Conservation (phyloP, 164 flowering plant genomes). For the Litsea cubeba region DNA sequence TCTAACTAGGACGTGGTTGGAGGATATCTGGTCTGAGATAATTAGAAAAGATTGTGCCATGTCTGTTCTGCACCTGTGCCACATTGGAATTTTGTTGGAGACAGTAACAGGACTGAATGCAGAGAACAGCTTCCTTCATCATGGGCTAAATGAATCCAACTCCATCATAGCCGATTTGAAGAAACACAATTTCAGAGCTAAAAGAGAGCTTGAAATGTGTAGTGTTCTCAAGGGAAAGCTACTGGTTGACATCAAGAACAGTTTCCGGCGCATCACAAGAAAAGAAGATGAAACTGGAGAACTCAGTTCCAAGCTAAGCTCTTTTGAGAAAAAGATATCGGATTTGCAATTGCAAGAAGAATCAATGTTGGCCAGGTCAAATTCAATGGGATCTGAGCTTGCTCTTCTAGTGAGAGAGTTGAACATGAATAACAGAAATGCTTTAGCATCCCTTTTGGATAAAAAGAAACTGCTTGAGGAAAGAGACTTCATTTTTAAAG, state of each 20-base stretch:
- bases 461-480: constrained; percentile 51
- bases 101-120: constrained; percentile 71
- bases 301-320: constrained; percentile 41
- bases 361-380: constrained; percentile 68
- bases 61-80: constrained; percentile 83
- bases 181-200: constrained; percentile 57
- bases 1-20: constrained; percentile 53
- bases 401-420: constrained; percentile 60
- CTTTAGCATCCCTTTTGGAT: constrained; percentile 35
- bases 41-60: constrained; percentile 76
- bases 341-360: constrained; percentile 82
- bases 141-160: constrained; percentile 67
- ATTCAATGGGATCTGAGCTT: constrained; percentile 72
- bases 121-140: constrained; percentile 82
- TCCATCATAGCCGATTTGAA: constrained; percentile 53
- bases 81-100: constrained; percentile 81
- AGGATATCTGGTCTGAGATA: constrained; percentile 87
- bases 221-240: constrained; percentile 66
- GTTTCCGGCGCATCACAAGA: constrained; percentile 59
- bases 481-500: constrained; percentile 6
- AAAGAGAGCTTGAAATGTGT: constrained; percentile 70
- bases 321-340: constrained; percentile 60
- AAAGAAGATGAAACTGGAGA: constrained; percentile 68
- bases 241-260: constrained; percentile 64
- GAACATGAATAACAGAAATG: constrained; percentile 39